Base-by-base conservation (phyloP, 2,329 filamentous ascomycete genomes). In the Sordariomycetes sp. region DNA sequence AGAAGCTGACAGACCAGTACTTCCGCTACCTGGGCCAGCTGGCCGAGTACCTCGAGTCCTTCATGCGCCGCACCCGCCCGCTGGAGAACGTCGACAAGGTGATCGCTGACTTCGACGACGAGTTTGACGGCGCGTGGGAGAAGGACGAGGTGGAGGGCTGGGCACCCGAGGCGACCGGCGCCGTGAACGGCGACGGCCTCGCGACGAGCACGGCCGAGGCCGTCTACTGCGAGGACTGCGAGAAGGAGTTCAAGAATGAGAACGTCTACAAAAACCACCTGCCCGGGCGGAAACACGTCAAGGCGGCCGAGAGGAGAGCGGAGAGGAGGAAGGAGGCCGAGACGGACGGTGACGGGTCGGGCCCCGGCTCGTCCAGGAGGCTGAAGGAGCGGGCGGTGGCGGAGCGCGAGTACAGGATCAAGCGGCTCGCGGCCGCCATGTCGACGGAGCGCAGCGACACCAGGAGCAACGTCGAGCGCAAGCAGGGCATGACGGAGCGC, bases 401-500 rank as follows among this genome's bases (percentile, higher is more conserved):
- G 1, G 89, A 94, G 69, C 86, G 91, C 58, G 94, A 99, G 69
- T 87, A 87, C 70, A 84, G 90, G 20, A 81, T 97, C 57, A 88
- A 87, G 68, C 88, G 87, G 58, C 79, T 99, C 7, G 85, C 90
- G 11, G 81, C 86, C 54, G 83, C 88, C 4, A 94, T 99, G 83
- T 87, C 89, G 68, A 88, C 87, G 16, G 90, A 96, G 68, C 87
- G 93, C 59, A 82, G 88, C 70, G 93, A 96, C 67, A 97, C 94
- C 0, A 83, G 89, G 54, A 87, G 94, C 65, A 97, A 99, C 67
- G 91, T 97, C 12, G 95, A 99, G 78, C 88, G 94, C 56, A 94
- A 90, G 71, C 90, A 95, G 70, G 93, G 93, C 63, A 96, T 99
- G 91, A 99, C 94, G 3, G 93, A 97, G 69, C 86, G 91, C 35